These are phyloP conservation scores for Moringa oleifera DNA, from an alignment of 345 rosid genomes.

Conservation along the genomic window DNA sequence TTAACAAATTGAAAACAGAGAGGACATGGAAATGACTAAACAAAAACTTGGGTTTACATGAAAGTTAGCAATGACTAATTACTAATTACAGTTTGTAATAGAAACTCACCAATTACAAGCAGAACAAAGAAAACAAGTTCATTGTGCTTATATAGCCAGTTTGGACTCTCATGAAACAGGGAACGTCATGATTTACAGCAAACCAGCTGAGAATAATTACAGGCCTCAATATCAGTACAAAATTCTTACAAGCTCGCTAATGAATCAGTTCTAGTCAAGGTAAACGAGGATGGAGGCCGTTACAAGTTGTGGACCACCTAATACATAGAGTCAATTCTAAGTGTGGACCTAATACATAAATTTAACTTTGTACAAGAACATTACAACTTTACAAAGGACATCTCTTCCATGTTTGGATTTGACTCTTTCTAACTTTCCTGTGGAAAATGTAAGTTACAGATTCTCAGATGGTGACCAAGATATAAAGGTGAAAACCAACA, in stretches of 20 bases:
- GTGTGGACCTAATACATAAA: slow-evolving; percentile 19
- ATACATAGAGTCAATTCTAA: slow-evolving; percentile 19
- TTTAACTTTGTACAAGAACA: slow-evolving; percentile 14
- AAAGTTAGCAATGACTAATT: background rate
- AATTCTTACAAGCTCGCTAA: slow-evolving; percentile 21
- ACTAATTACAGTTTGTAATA: background rate
- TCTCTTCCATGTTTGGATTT: too few species aligned
- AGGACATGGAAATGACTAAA: too few species aligned
- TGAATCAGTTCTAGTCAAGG: slow-evolving; percentile 13
- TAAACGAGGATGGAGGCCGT: slow-evolving; percentile 23
- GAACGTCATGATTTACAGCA: slow-evolving; percentile 20
- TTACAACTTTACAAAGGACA: background rate
- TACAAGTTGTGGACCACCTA: slow-evolving; percentile 26
- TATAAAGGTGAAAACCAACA: slow-evolving; percentile 4
- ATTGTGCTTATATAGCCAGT: slow-evolving; percentile 11
- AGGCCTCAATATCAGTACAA: slow-evolving; percentile 22
- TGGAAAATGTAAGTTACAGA: slow-evolving; percentile 1
- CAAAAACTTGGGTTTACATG: too few species aligned
- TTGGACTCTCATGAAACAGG: slow-evolving; percentile 8
- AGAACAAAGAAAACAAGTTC: too few species aligned
- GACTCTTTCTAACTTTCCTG: background rate
- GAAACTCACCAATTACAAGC: slow-evolving; percentile 15
- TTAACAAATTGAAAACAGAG: too few species aligned
- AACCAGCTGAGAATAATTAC: slow-evolving; percentile 8
- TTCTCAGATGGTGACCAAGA: slow-evolving; percentile 15